A percentile compares a stretch with the other conserved stretches of the same genome.
Evolutionary conservation across 208 protist species (phyloP).

Genomic region (Wallacemonas collosoma): DNA sequence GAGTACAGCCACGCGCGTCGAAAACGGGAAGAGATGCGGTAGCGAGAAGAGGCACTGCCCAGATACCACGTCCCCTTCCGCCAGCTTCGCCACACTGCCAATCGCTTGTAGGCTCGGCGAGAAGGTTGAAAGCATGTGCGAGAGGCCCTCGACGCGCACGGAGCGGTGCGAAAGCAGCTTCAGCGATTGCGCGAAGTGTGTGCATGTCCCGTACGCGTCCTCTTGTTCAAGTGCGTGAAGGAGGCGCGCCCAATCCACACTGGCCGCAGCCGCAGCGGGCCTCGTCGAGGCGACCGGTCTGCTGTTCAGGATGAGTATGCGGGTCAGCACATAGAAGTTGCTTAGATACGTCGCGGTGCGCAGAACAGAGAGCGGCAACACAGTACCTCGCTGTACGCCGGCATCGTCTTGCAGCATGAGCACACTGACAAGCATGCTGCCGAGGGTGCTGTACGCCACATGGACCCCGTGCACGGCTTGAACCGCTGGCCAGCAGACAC

Average conservation of each 20-base stretch:
- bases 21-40: conserved; percentile 3
- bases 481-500: neutral
- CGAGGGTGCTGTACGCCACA: conserved; percentile 7
- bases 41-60: neutral
- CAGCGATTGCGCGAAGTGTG: neutral
- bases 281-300: neutral
- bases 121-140: conserved; percentile 1
- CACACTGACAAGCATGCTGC: conserved; percentile 13
- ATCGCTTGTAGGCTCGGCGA: neutral
- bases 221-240: neutral
- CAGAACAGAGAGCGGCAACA: conserved; percentile 1
- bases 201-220: neutral
- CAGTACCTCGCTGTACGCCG: neutral
- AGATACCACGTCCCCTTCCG: neutral
- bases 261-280: neutral
- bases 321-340: conserved; percentile 10
- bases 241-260: neutral
- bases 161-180: conserved; percentile 1
- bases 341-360: neutral
- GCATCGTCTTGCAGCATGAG: conserved; percentile 10
- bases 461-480: neutral
- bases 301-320: neutral
- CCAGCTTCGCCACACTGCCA: neutral
- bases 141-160: neutral
- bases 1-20: conserved; percentile 6